Evolutionary conservation across 805 yeast genomes (phyloP).

Genomic region (Candida piceae): DNA sequence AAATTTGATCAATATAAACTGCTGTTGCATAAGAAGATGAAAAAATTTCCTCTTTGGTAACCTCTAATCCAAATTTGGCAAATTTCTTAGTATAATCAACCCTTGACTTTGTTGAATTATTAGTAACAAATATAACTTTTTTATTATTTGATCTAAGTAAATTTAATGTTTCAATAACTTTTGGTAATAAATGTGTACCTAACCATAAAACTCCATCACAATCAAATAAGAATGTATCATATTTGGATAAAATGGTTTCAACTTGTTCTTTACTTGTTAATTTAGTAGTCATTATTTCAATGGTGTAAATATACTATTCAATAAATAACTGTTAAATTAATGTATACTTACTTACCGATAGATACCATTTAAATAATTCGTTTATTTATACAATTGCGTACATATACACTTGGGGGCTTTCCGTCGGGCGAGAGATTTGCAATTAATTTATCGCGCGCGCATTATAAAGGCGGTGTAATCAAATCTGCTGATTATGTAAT

Average conservation of each 20-base stretch:
- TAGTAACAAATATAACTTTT: conserved; percentile 83
- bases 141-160: conserved; percentile 53
- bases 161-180: conserved; percentile 68
- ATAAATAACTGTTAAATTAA: no score
- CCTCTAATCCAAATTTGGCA: conserved; percentile 48
- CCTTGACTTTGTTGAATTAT: conserved; percentile 91
- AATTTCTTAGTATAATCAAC: conserved; percentile 72
- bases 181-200: conserved; percentile 77
- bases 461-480: no score
- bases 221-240: conserved; percentile 88
- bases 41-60: conserved; percentile 64
- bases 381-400: no score
- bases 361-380: no score
- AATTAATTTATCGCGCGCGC: no score
- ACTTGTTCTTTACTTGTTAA: conserved; percentile 44
- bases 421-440: no score
- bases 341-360: no score
- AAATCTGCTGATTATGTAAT: no score
- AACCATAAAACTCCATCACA: conserved; percentile 98
- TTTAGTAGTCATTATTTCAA: conserved; percentile 40
- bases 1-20: conserved; percentile 71
- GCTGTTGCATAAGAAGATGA: conserved; percentile 93
- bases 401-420: no score
- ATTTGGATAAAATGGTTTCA: conserved; percentile 49
- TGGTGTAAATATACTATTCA: no score